Percentiles rank a stretch among this genome's conserved stretches.
Conservation (phyloP, 371 early-diverging fungal species). For the Thermomucor indicae-seudaticae region DNA sequence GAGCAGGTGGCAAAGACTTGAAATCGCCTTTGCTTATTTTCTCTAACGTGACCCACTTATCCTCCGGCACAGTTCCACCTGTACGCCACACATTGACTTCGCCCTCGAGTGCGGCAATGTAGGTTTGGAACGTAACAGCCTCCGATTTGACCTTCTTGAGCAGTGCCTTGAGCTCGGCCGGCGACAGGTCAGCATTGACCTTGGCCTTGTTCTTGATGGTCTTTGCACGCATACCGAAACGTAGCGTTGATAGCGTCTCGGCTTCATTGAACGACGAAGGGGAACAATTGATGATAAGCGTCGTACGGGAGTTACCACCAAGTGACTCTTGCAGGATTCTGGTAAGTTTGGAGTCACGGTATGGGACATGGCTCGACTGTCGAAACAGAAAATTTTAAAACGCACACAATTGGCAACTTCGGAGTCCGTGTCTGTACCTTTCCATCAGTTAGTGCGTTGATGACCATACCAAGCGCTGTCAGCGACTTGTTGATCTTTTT, state of each 20-base stretch:
- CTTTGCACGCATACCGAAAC: constrained; percentile 98
- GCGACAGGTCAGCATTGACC: constrained; percentile 91
- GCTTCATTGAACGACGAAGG: constrained; percentile 95
- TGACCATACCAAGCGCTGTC: constrained; percentile 98
- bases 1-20: constrained; percentile 35
- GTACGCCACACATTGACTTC: constrained; percentile 88
- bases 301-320: constrained; percentile 97
- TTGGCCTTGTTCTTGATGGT: constrained; percentile 98
- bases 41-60: constrained; percentile 74
- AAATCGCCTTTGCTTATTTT: constrained; percentile 52
- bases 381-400: constrained; percentile 8
- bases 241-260: constrained; percentile 92
- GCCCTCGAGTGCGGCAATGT: constrained; percentile 80
- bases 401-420: neutral
- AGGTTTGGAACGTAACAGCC: constrained; percentile 73
- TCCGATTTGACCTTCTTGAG: constrained; percentile 86
- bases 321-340: constrained; percentile 98
- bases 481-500: constrained; percentile 99
- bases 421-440: constrained; percentile 49
- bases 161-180: constrained; percentile 89
- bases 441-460: constrained; percentile 93
- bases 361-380: constrained; percentile 93
- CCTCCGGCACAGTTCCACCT: constrained; percentile 71
- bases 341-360: constrained; percentile 98
- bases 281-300: constrained; percentile 95